phyloP scores from a whole-genome alignment of 2,329 filamentous ascomycete species.

The Cyclaneusma minus region DNA sequence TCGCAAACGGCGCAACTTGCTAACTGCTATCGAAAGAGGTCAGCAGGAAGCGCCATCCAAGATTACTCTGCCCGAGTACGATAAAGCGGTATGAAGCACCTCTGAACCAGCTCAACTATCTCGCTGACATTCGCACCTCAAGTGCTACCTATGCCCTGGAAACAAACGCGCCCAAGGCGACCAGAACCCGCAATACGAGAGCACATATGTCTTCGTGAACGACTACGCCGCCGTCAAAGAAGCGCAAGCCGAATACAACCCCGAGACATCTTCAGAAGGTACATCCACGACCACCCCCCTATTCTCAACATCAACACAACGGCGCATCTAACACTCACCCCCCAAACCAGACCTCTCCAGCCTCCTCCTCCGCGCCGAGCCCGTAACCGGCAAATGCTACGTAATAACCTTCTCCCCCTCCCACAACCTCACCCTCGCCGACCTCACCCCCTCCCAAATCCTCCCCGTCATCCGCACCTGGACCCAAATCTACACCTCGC shows the following conservation, averaged over 20 bases:
- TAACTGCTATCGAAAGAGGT: constrained; percentile 38
- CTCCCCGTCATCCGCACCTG: constrained; percentile 75
- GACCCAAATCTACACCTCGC: constrained; percentile 76
- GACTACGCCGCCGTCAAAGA: constrained; percentile 97
- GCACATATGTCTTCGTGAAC: constrained; percentile 90
- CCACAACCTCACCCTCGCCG: constrained; percentile 84
- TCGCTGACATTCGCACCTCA: constrained; percentile 3
- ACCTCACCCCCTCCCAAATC: constrained; percentile 65
- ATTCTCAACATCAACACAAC: too few species aligned
- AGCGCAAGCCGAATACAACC: constrained; percentile 65
- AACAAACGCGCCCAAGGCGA: constrained; percentile 83
- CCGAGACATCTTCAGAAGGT: constrained; percentile 11
- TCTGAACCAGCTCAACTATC: neutral
- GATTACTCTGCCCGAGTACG: constrained; percentile 61
- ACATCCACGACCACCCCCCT: constrained; percentile 9
- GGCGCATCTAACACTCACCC: constrained; percentile 1
- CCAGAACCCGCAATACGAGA: constrained; percentile 69
- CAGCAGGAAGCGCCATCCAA: constrained; percentile 60
- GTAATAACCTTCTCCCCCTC: constrained; percentile 87
- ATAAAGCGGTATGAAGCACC: constrained; percentile 43
- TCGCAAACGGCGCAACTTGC: constrained; percentile 1
- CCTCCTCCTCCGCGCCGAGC: constrained; percentile 64
- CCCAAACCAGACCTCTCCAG: constrained; percentile 48
- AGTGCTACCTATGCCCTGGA: constrained; percentile 90
- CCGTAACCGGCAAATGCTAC: constrained; percentile 91